Base-by-base conservation (phyloP, 345 rosid species). In the Litchi chinensis region DNA sequence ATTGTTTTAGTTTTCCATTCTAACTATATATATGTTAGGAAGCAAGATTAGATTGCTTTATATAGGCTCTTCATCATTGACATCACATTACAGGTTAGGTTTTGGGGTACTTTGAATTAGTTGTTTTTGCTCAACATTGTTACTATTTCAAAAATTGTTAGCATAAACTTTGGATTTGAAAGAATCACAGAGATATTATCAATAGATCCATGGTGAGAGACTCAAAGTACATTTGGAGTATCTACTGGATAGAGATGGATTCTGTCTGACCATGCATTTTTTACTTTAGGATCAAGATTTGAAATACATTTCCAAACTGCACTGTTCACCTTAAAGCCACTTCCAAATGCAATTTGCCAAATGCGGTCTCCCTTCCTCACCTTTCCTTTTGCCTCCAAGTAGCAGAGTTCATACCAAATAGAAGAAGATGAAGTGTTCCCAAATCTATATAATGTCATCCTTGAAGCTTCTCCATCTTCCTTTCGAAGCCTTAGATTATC, bases 351-450 rank as follows among this genome's bases (percentile, higher is more conserved):
- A 59, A 91, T 87, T 75, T 80, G 93, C 92, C 89, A 82, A n/a
- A 89, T 79, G 22, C 76, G 41, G 48, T 90, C 93, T 72, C 87
- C 93, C 76, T 60, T 87, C 82, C 74, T 87, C 85, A 91, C 79
- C 82, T 76, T 84, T 37, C 84, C 92, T 85, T 92, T 89, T 0
- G 91, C 87, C 76, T 90, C 89, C 28, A 90, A 83, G 70, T 92
- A 92, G 70, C 90, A 85, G 56, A 92, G 89, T 76, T 90, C 92
- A 74, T 92, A 92, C 95, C 95, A 92, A 66, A 89, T n/a, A 0
- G 91, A 89, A 76, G 93, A 92, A 21, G 95, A 87, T 8, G 95
- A 90, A 12, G 92, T 90, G 76, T 90, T 91, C 10, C 92, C 95
- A 73, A 84, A 91, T 28, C 93, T 83, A 54, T 91, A 78, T 0